Conservation (phyloP, 805 yeast genomes). For the Metschnikowia noctiluminum region DNA sequence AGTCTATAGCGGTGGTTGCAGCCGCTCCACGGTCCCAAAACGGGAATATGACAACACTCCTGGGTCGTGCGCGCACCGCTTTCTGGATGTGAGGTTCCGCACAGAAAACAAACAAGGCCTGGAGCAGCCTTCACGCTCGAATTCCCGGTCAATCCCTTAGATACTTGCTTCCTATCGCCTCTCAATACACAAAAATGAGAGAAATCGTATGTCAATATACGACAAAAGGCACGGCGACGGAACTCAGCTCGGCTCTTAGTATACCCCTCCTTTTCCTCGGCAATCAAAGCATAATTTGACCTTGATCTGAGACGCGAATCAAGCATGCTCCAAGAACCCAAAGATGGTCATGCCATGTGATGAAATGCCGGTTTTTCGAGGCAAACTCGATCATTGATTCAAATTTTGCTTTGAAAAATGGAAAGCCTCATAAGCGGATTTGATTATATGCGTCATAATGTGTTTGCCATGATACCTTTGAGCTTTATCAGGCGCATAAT, state of each 20-base stretch:
- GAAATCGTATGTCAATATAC: constrained; percentile 25
- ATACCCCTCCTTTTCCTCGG: background rate
- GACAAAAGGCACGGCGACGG: background rate
- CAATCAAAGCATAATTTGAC: background rate
- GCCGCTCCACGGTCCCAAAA: constrained; percentile 11
- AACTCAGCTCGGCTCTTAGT: too few relatives aligned
- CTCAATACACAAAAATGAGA: constrained; percentile 20
- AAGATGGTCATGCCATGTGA: background rate
- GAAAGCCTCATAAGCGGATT: too few relatives aligned
- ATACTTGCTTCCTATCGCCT: constrained; percentile 4
- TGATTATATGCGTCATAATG: too few relatives aligned
- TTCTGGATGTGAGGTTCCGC: constrained; percentile 12
- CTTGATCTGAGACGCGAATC: constrained; percentile 1
- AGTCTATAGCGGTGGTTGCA: background rate
- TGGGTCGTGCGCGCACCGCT: constrained; percentile 20
- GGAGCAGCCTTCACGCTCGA: constrained; percentile 5
- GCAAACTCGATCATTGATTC: background rate
- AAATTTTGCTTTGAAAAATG: too few relatives aligned
- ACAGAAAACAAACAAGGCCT: constrained; percentile 19
- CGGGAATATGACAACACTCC: constrained; percentile 17
- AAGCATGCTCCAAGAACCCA: background rate
- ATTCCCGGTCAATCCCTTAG: constrained; percentile 4
- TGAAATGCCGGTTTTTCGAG: background rate
- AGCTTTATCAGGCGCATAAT: too few relatives aligned
- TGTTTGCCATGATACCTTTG: too few relatives aligned